Evolutionary conservation across 345 rosid species (phyloP).

Genomic region (Gossypium anomalum): DNA sequence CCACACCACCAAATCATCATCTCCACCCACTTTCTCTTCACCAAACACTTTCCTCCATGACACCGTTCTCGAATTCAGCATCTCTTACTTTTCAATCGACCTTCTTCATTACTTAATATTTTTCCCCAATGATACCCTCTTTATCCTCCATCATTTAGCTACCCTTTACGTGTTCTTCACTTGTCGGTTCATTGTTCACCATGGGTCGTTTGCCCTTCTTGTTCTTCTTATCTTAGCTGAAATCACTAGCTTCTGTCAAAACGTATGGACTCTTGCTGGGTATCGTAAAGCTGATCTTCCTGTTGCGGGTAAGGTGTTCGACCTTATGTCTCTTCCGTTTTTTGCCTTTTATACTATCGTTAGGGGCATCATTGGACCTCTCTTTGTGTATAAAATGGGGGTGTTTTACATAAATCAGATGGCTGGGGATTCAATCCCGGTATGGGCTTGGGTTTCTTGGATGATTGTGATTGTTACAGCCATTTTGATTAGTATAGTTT

Average conservation of each 20-base stretch:
- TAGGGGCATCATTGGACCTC: conserved; percentile 65
- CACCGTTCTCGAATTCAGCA: conserved; percentile 69
- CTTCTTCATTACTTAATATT: conserved; percentile 65
- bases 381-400: conserved; percentile 48
- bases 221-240: conserved; percentile 65
- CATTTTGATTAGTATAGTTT: conserved; percentile 51
- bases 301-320: conserved; percentile 41
- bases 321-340: conserved; percentile 47
- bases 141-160: conserved; percentile 82
- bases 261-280: conserved; percentile 56
- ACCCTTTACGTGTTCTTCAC: conserved; percentile 67
- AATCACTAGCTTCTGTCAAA: conserved; percentile 76
- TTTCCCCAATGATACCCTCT: conserved; percentile 57
- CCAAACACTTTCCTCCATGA: conserved; percentile 42
- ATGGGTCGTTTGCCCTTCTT: conserved; percentile 61
- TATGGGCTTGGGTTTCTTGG: conserved; percentile 94
- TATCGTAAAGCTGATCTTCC: conserved; percentile 36
- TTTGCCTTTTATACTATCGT: conserved; percentile 50
- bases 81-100: conserved; percentile 69
- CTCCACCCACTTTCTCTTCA: conserved; percentile 35
- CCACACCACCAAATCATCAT: conserved; percentile 7
- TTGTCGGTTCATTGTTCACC: conserved; percentile 50
- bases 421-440: conserved; percentile 42
- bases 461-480: conserved; percentile 50
- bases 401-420: conserved; percentile 39